Evolutionary conservation across 2,329 filamentous ascomycete genomes (phyloP).

Genomic region (Xylaria arbuscula): DNA sequence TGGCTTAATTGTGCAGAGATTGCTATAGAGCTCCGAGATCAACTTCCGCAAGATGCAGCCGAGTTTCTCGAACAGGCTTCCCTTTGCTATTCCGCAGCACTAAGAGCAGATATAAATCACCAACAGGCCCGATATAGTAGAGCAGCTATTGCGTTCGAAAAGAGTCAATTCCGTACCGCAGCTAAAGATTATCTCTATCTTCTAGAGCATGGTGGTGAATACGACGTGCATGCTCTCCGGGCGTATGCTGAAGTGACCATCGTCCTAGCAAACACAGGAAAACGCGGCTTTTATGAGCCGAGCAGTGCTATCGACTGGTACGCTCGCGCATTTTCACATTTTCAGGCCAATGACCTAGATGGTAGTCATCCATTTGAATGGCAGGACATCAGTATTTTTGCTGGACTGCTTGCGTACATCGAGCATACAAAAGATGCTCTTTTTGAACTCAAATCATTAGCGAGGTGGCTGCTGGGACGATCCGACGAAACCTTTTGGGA

Average conservation of each 20-base stretch:
- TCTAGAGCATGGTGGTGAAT: slow-evolving; percentile 62
- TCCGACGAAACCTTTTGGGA: slow-evolving; percentile 83
- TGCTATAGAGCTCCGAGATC: slow-evolving; percentile 62
- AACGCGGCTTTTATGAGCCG: slow-evolving; percentile 53
- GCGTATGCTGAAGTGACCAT: slow-evolving; percentile 68
- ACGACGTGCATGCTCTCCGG: slow-evolving; percentile 65
- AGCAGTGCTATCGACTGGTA: slow-evolving; percentile 61
- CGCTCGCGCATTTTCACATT: slow-evolving; percentile 58
- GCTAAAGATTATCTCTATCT: slow-evolving; percentile 68
- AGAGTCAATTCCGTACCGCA: slow-evolving; percentile 64
- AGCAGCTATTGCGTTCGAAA: slow-evolving; percentile 67
- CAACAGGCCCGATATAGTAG: slow-evolving; percentile 69
- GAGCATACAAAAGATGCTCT: slow-evolving; percentile 74
- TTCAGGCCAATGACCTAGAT: slow-evolving; percentile 50
- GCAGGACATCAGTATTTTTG: slow-evolving; percentile 87
- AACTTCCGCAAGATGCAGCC: slow-evolving; percentile 58
- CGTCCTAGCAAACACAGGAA: slow-evolving; percentile 58
- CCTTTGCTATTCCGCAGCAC: slow-evolving; percentile 69
- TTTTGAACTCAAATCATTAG: slow-evolving; percentile 74
- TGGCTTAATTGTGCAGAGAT: slow-evolving; percentile 71
- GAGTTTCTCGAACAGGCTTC: slow-evolving; percentile 65
- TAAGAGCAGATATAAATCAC: slow-evolving; percentile 67
- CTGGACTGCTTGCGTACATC: slow-evolving; percentile 79
- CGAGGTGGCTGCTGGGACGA: slow-evolving; percentile 85
- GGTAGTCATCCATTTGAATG: slow-evolving; percentile 65